These are phyloP conservation scores for Seminavis robusta DNA, from an alignment of 108 stramenopile species.

Conservation along the genomic window DNA sequence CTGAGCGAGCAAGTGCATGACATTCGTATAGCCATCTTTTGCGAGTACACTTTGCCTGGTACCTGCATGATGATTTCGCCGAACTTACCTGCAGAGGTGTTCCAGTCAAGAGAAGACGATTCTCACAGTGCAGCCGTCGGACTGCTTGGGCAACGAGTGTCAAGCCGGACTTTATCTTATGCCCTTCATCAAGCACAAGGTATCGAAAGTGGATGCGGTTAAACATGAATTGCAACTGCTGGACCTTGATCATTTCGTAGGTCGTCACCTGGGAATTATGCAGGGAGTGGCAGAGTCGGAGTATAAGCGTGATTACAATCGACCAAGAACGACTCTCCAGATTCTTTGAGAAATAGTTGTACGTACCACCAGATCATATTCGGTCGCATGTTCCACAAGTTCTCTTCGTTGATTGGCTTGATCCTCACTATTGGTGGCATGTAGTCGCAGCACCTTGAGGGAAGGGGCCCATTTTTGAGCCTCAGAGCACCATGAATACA, in stretches of 20 bases:
- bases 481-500: conserved; percentile 85
- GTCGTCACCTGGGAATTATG: too few species aligned
- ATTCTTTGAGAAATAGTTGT: too few species aligned
- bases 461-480: conserved; percentile 72
- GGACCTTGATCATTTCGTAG: conserved; percentile 62
- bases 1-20: too few species aligned
- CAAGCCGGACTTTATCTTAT: conserved; percentile 65
- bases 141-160: conserved; percentile 38
- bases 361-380: conserved; percentile 57
- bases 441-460: conserved; percentile 71
- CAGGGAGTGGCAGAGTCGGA: too few species aligned
- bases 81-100: too few species aligned
- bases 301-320: too few species aligned
- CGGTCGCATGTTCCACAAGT: conserved; percentile 20
- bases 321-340: too few species aligned
- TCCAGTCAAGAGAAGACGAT: conserved; percentile 63
- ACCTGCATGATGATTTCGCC: too few species aligned
- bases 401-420: too few species aligned
- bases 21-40: too few species aligned
- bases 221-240: conserved; percentile 21
- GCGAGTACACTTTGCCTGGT: too few species aligned
- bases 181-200: conserved; percentile 86
- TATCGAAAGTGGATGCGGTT: conserved; percentile 48
- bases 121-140: conserved; percentile 47
- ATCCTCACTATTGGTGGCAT: conserved; percentile 37